Base-by-base conservation (phyloP, 768 basidiomycete genomes). In the Hysterangium stoloniferum region DNA sequence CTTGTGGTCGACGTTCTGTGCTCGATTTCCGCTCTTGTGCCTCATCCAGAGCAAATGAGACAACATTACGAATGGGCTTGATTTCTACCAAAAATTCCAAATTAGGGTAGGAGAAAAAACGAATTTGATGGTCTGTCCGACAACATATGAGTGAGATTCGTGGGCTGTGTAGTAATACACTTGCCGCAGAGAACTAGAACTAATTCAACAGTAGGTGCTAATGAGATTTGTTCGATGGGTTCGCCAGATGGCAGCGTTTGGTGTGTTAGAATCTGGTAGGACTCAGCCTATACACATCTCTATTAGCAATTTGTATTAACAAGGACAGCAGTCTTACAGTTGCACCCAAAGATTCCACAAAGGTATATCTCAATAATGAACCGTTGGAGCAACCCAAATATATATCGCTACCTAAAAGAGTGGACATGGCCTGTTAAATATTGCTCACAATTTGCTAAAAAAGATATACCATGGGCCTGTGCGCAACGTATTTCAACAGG, bases 321-420 rank as follows among this genome's bases (percentile, higher is more conserved):
- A 57, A 54, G 62, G 61, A 44, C 4, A n/a, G 2, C n/a, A 7
- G 34, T 62, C 72, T 51, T 54, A 78, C 79, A 58, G 72, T 69
- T 57, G 66, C 70, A 20, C 74, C 65, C 54, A 74, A 71, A 56
- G 78, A 79, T 2, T 72, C 74, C 57, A 84, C 83, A 19, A 88
- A 70, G 1, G 83, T 74, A 61, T 85, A 94, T 36, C 91, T 82
- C 31, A 92, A 67, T 6, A 96, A 72, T 56, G 89, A 80, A 19
- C 93, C 91, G 53, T 92, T 89, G 19, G 82, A 79, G 54, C 85
- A 86, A 11, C 91, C 93, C 11, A 90, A 76, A 57, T 92, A 94
- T 22, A 95, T 77, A 59, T 96, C 92, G 35, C 82, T 81, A 28
- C 83, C 88, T 89, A 46, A 15, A 33, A 17, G 9, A 48, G 52